Evolutionary conservation across 345 rosid species (phyloP).

Genomic region (Linum tenue): DNA sequence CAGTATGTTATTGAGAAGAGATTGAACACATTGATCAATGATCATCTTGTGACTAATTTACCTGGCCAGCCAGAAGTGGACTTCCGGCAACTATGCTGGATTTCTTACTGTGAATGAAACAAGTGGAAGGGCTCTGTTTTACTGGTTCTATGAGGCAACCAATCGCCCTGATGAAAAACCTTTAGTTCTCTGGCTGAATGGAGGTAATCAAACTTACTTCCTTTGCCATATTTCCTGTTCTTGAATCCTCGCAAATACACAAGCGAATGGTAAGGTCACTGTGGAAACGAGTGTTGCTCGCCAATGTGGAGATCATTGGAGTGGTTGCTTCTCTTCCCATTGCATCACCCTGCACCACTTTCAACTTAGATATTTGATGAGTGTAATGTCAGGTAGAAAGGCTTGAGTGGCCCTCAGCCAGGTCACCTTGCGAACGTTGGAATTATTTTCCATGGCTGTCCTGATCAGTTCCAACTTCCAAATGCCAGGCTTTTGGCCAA

Average conservation of each 20-base stretch:
- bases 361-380: no score
- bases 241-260: neutral
- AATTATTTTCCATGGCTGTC: no score
- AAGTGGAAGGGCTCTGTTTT: constrained; percentile 67
- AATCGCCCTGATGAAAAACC: constrained; percentile 52
- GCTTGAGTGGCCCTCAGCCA: no score
- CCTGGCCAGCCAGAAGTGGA: constrained; percentile 56
- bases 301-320: neutral
- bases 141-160: constrained; percentile 82
- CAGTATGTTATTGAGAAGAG: constrained; percentile 13
- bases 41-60: constrained; percentile 49
- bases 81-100: constrained; percentile 78
- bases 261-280: neutral
- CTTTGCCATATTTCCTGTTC: neutral
- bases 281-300: neutral
- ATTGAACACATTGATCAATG: constrained; percentile 14
- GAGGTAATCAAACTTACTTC: constrained; percentile 43
- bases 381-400: no score
- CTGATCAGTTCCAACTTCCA: no score
- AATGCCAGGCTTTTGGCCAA: neutral
- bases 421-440: no score
- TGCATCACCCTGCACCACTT: no score
- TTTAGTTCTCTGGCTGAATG: constrained; percentile 88
- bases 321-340: no score
- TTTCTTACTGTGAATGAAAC: constrained; percentile 50